These are phyloP conservation scores for Polygonum aviculare DNA, from an alignment of 148 eudicot species.

Conservation along the genomic window DNA sequence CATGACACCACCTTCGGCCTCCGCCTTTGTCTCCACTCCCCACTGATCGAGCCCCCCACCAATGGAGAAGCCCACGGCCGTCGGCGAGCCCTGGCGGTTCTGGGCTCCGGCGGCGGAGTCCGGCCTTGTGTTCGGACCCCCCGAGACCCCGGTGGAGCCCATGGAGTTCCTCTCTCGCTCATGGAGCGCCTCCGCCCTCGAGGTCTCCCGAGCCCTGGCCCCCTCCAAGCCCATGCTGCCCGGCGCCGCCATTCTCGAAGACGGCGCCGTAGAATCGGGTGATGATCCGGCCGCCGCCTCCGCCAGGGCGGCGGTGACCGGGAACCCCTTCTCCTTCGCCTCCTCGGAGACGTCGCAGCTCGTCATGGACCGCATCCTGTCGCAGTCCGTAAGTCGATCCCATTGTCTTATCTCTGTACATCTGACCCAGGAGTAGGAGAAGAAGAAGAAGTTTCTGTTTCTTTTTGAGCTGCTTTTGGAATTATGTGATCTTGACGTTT, in stretches of 20 bases:
- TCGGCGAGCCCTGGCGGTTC: slow-evolving; percentile 1
- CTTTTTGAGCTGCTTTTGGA: slow-evolving; percentile 2
- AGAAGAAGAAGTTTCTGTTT: not conserved
- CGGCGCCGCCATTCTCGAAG: slow-evolving; percentile 35
- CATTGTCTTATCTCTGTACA: not conserved
- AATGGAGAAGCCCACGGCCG: not conserved
- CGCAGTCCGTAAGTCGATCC: slow-evolving; percentile 62
- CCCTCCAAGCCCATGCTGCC: slow-evolving; percentile 25
- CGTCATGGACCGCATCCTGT: slow-evolving; percentile 81
- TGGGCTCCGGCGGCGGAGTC: not conserved
- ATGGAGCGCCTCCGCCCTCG: slow-evolving; percentile 75
- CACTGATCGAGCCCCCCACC: too few relatives aligned
- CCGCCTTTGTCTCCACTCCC: too few relatives aligned
- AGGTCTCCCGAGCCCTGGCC: slow-evolving; percentile 61
- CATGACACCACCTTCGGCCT: too few relatives aligned
- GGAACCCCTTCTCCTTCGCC: slow-evolving; percentile 73
- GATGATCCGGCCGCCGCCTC: slow-evolving; percentile 31
- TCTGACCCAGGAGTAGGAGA: not conserved
- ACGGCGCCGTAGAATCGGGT: slow-evolving; percentile 33
- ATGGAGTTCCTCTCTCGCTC: slow-evolving; percentile 95
- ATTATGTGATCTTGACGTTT: not conserved
- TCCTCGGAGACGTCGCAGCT: slow-evolving; percentile 84
- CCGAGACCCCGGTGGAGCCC: slow-evolving; percentile 74
- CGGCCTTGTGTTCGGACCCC: slow-evolving; percentile 36
- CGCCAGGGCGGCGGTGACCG: slow-evolving; percentile 23